These are phyloP conservation scores for Tylopilus rubrobrunneus DNA, from an alignment of 768 basidiomycete genomes.

Conservation along the genomic window DNA sequence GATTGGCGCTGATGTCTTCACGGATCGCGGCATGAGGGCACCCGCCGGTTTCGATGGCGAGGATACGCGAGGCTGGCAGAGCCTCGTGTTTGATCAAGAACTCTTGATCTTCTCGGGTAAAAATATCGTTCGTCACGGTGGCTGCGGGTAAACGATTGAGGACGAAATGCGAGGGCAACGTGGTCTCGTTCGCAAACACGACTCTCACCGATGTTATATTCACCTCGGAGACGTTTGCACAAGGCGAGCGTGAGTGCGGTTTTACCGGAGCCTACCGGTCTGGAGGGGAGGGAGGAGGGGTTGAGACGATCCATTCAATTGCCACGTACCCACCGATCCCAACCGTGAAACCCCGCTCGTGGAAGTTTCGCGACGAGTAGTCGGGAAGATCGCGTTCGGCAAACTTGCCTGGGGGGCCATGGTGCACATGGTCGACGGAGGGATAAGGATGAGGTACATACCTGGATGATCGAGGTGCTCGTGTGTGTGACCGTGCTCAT, in stretches of 20 bases:
- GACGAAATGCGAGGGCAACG: constrained; percentile 1
- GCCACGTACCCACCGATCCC: constrained; percentile 90
- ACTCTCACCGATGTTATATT: constrained; percentile 84
- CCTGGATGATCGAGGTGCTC: constrained; percentile 90
- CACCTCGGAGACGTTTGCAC: constrained; percentile 73
- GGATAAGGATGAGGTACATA: constrained; percentile 26
- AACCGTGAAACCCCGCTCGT: constrained; percentile 91
- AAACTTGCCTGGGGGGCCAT: constrained; percentile 65
- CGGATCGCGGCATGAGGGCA: constrained; percentile 98
- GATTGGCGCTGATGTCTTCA: constrained; percentile 96
- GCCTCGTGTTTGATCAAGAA: constrained; percentile 93
- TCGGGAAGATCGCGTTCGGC: constrained; percentile 91
- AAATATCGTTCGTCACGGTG: constrained; percentile 99
- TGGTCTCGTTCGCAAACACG: neutral
- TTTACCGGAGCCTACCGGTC: constrained; percentile 98
- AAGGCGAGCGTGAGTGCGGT: constrained; percentile 91
- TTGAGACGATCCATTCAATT: neutral
- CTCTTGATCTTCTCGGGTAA: constrained; percentile 96
- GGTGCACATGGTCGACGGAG: neutral
- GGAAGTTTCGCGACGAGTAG: constrained; percentile 77
- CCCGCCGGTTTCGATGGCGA: constrained; percentile 96
- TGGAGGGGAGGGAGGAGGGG: constrained; percentile 28
- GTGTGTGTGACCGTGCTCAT: constrained; percentile 93
- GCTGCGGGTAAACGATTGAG: constrained; percentile 42
- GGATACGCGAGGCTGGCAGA: constrained; percentile 77